Conservation (phyloP, 2,329 filamentous ascomycete species). For the Aschersonia sp. region DNA sequence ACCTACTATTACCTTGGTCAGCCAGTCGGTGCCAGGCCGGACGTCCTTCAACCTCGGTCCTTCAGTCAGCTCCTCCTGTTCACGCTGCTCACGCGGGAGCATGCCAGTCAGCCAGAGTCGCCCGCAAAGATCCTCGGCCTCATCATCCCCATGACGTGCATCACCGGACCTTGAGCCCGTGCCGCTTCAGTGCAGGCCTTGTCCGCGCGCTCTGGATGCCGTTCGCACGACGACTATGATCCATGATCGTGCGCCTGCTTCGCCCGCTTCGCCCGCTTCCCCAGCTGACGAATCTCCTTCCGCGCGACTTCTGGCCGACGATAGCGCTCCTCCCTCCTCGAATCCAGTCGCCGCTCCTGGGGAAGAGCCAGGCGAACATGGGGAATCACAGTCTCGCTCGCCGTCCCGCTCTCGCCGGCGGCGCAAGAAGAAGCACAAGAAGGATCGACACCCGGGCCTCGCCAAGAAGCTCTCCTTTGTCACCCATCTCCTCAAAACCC, state of each 20-base stretch:
- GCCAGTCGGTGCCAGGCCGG: too few relatives aligned
- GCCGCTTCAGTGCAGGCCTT: conserved; percentile 16
- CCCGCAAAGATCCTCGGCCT: neutral
- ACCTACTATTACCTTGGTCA: too few relatives aligned
- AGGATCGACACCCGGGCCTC: conserved; percentile 26
- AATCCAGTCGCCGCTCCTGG: conserved; percentile 2
- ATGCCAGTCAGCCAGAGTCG: neutral
- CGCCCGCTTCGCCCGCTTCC: conserved; percentile 20
- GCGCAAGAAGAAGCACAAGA: conserved; percentile 20
- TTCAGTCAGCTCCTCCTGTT: too few relatives aligned
- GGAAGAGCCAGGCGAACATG: conserved; percentile 2
- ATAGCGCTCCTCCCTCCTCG: neutral
- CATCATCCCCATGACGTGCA: conserved; percentile 10
- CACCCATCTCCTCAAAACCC: conserved; percentile 41
- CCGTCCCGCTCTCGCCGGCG: conserved; percentile 16
- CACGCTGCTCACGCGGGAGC: too few relatives aligned
- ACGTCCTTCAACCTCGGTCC: too few relatives aligned
- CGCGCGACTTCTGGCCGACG: conserved; percentile 1
- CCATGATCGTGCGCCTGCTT: conserved; percentile 31
- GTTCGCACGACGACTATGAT: conserved; percentile 28
- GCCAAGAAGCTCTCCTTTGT: conserved; percentile 46
- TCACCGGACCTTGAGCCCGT: conserved; percentile 3
- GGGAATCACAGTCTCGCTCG: conserved; percentile 8
- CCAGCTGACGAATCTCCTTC: conserved; percentile 3
- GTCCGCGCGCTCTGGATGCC: conserved; percentile 17